phyloP scores from a whole-genome alignment of 345 rosid genomes.

The Firmiana major region DNA sequence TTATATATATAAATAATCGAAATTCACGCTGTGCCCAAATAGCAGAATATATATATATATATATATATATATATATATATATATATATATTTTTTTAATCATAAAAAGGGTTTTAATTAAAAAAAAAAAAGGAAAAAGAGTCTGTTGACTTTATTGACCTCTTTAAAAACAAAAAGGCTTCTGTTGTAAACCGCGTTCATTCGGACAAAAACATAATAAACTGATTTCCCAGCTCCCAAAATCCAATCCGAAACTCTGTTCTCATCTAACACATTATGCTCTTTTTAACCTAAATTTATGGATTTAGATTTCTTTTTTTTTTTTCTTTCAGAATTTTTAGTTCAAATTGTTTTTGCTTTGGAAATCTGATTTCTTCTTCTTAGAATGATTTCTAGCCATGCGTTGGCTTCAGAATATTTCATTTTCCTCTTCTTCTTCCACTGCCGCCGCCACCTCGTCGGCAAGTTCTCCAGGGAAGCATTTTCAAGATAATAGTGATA shows the following conservation, averaged over 20 bases:
- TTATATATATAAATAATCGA: too few relatives aligned
- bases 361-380: background rate
- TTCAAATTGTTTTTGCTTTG: background rate
- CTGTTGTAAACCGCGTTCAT: constrained; percentile 2
- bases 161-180: background rate
- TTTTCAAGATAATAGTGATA: background rate
- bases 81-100: too few relatives aligned
- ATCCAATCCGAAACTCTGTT: background rate
- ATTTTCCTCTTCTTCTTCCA: constrained; percentile 40
- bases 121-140: background rate
- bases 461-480: constrained; percentile 17
- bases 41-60: too few relatives aligned
- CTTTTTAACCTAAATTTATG: background rate
- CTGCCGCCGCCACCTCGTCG: constrained; percentile 26
- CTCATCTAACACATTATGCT: background rate
- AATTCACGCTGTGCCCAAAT: background rate
- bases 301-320: background rate
- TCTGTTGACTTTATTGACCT: background rate
- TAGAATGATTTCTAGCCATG: constrained; percentile 51
- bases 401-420: constrained; percentile 72
- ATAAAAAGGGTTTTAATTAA: background rate
- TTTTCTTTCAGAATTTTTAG: background rate
- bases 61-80: too few relatives aligned
- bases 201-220: background rate
- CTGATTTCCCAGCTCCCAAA: background rate